Base-by-base conservation (phyloP, 1,284 basidiomycete genomes). In the Schizophyllum amplum region DNA sequence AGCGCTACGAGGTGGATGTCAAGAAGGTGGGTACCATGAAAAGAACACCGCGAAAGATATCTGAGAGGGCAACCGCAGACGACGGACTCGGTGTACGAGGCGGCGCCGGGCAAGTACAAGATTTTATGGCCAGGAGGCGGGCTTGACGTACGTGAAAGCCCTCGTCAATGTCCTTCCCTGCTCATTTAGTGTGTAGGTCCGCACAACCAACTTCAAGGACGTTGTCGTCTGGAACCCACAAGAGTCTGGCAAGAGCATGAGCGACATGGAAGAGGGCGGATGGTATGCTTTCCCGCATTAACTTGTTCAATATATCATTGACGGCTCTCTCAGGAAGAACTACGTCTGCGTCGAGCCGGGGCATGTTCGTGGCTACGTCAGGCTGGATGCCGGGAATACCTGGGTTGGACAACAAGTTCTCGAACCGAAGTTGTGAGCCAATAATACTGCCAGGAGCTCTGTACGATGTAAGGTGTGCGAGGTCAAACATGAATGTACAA, bases 291-390 rank as follows among this genome's bases (percentile, higher is more conserved):
- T 23, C 57, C 51, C 6, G 22, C 21, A n/a, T 13, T 4, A 4
- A 24, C 23, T 24, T 11, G 7, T 5, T 1, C 21, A 23, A 17
- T 9, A 6, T 2, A 20, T 11, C 22, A 17, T 23, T 55, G 15
- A 42, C 33, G 11, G 7, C 17, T 9, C 59, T 20, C 24, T 17
- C 57, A 93, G 87, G 91, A 82, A 91, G 62, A 79, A 72, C 57
- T 94, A 83, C 66, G 78, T 94, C 42, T 94, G 92, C 63, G 83
- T 94, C 54, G 92, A 96, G 71, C 93, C 93, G 7, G 93, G 93
- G 22, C 80, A 80, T 68, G 92, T 92, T 2, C 72, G 79, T 51
- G 86, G 86, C 11, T 90, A 82, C 65, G 78, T 77, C 15, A 69
- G 68, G 55, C 67, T 93, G 22, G 75, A 75, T 47, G 75, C 85